Base-by-base conservation (phyloP, 352 stramenopile genomes). In the Globisporangium apiculatum region DNA sequence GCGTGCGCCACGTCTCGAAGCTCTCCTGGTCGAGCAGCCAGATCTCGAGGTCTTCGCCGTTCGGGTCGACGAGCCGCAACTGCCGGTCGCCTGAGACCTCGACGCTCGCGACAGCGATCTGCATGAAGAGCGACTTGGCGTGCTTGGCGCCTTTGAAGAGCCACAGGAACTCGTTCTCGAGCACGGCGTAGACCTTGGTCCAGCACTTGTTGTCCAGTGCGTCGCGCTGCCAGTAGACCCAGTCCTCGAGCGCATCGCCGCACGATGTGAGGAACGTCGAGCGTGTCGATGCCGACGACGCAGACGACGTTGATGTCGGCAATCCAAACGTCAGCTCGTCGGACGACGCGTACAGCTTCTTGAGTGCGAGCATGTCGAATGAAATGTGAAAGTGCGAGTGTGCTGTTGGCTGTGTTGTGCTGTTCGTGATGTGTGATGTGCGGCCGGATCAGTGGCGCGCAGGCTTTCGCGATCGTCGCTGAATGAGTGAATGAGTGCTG, bases 151-250 rank as follows among this genome's bases (percentile, higher is more conserved):
- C 71, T 60, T 87, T 86, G 59, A 89, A 90, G 36, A 92, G 73
- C 73, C 81, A 87, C 53, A 92, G 60, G 60, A 92, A 90, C 61
- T 92, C 82, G 60, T 86, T 80, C 66, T 92, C 75, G 11, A 90
- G 68, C 57, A 89, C 79, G 46, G 66, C 79, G 64, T 85, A 92
- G 24, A 92, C 79, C 56, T 89, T 90, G 54, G 79, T 92, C 82
- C 82, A 92, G 74, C 82, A 89, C 58, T 76, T 67, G 31, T 65
- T 62, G 51, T 90, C 82, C 58, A 53, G 68, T 31, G 72, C 75
- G 55, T 92, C 82, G 24, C 82, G 82, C 62, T 92, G 77, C 82
- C 82, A 92, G 73, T 92, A 90, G 64, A 92, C 81, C 82, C 82
- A 92, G 59, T 88, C 78, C 55, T 89, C 75, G 2, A 89, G 64